phyloP scores from a whole-genome alignment of 768 basidiomycete species.

The Chlorophyllum brunneum region DNA sequence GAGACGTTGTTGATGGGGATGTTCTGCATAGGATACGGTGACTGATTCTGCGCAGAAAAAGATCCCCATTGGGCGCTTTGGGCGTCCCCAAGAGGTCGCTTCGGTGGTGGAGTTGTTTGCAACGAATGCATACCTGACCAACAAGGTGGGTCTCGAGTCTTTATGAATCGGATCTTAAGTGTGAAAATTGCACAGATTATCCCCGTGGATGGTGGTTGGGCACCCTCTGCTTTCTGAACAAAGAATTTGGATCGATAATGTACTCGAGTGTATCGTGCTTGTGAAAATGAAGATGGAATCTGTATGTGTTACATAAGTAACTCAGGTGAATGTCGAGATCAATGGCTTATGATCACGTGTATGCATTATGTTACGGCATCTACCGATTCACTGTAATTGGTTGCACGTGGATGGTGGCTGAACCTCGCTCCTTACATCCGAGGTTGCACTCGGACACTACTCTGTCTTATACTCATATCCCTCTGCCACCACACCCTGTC shows the following conservation, averaged over 20 bases:
- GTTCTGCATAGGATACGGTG: background rate
- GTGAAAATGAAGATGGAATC: too few relatives aligned
- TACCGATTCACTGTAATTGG: slow-evolving; percentile 20
- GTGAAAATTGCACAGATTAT: slow-evolving; percentile 36
- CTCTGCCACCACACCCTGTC: slow-evolving; percentile 14
- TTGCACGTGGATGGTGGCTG: slow-evolving; percentile 32
- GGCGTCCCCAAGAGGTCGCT: slow-evolving; percentile 46
- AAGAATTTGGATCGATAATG: background rate
- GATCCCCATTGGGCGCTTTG: slow-evolving; percentile 50
- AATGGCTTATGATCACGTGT: background rate
- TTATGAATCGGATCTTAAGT: background rate
- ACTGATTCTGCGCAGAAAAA: slow-evolving; percentile 26
- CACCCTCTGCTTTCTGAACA: slow-evolving; percentile 33
- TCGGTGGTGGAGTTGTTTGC: slow-evolving; percentile 47
- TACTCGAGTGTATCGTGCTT: too few relatives aligned
- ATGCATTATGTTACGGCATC: slow-evolving; percentile 20
- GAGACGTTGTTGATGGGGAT: background rate
- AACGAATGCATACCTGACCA: slow-evolving; percentile 52
- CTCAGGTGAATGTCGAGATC: slow-evolving; percentile 4
- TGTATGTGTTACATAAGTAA: background rate
- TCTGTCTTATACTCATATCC: slow-evolving; percentile 22
- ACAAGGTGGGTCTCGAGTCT: slow-evolving; percentile 36
- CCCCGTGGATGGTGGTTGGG: slow-evolving; percentile 44
- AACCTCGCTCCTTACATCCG: slow-evolving; percentile 29
- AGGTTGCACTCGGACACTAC: slow-evolving; percentile 22